Evolutionary conservation across 2,329 filamentous ascomycete genomes (phyloP).

Genomic region (Xylaria sp.): DNA sequence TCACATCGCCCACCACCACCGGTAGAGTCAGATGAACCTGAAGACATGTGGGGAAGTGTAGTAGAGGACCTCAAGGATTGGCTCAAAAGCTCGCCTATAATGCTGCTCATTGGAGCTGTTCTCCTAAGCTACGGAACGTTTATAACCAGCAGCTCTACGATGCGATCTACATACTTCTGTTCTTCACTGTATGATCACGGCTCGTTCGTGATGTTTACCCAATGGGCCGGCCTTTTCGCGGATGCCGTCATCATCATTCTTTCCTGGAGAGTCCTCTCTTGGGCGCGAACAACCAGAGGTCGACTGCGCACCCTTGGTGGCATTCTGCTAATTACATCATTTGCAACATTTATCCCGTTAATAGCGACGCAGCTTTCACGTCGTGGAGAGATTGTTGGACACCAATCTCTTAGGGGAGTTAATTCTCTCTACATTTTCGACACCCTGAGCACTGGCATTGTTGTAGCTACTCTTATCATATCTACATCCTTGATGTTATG

Average conservation of each 20-base stretch:
- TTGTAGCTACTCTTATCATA: conserved; percentile 56
- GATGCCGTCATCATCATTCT: conserved; percentile 60
- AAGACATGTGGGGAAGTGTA: conserved; percentile 55
- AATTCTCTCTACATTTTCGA: conserved; percentile 61
- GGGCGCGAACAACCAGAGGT: conserved; percentile 59
- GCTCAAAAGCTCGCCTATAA: conserved; percentile 55
- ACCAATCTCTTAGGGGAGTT: conserved; percentile 49
- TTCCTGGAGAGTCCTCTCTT: conserved; percentile 62
- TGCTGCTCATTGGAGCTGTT: conserved; percentile 51
- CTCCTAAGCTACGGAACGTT: conserved; percentile 58
- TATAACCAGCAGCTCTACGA: conserved; percentile 51
- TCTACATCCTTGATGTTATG: conserved; percentile 59
- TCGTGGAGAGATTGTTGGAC: conserved; percentile 39
- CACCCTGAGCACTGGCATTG: conserved; percentile 58
- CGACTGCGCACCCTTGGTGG: conserved; percentile 58
- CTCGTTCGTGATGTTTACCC: conserved; percentile 52
- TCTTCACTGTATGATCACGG: conserved; percentile 55
- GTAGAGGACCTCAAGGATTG: conserved; percentile 60
- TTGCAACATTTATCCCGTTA: conserved; percentile 53
- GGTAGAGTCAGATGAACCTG: conserved; percentile 58
- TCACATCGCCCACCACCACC: conserved; percentile 48
- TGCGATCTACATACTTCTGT: conserved; percentile 63
- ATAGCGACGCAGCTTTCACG: conserved; percentile 48
- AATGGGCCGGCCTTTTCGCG: conserved; percentile 57
- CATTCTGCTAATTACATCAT: conserved; percentile 55